Base-by-base conservation (phyloP, 1,284 basidiomycete species). In the Retiboletus fuscus region DNA sequence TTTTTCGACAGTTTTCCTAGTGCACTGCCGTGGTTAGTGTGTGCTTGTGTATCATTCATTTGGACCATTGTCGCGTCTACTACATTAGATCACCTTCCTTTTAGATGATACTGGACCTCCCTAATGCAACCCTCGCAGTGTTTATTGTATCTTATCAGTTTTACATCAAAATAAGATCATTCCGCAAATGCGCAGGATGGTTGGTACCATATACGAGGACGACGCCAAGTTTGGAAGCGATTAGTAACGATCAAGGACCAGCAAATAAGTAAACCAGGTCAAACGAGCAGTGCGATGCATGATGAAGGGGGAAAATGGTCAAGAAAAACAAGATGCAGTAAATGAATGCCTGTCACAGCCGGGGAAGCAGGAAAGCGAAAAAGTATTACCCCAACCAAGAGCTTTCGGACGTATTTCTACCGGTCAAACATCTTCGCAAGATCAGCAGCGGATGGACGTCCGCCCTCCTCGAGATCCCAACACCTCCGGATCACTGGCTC, bases 381-480 rank as follows among this genome's bases (percentile, higher is more conserved):
- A 60, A 41, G 41, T 26, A 5, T 6, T 2, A 5, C 7, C 46
- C 18, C 2, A 20, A 53, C 46, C 30, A 39, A n/a, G 55, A n/a
- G 15, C 18, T 11, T 44, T 62, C 15, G 44, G 34, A 58, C n/a
- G 13, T 43, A 34, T 64, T 26, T 62, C 34, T 47, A 30, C 20
- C 15, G 43, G 18, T 62, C 55, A 39, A 81, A 78, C 28, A n/a
- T 63, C 44, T 5, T 53, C 34, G 49, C 65, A 26, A 79, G 76
- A 18, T 44, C 47, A 11, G 58, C 57, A 3, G 74, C 77, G 3
- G 22, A 65, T n/a, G 78, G 80, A 51, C 78, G 78, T 24, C 28
- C 66, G 39, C 1, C 3, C 44, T 80, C 74, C 41, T 74, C 66
- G 0, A 3, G 58, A 64, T 79, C 58, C 78, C 80, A 79, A 26